Evolutionary conservation across 805 yeast species (phyloP), one percentile per base, ranked within the genome.

Genomic region (Candida andamanensis): DNA sequence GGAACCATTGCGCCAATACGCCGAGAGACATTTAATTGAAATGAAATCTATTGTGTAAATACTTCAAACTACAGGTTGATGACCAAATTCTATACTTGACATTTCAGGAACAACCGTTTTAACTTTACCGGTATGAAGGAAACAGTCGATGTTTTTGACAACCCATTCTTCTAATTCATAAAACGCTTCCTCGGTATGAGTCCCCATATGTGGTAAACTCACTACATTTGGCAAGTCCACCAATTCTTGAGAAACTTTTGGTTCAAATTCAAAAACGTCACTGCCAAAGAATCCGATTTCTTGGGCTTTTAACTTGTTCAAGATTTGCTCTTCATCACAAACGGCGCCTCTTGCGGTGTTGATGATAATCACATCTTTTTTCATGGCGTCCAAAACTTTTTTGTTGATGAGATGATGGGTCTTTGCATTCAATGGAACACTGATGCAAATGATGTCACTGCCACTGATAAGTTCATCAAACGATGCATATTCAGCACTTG

Each of bases 341-440:
- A 87, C 77, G 3, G 90, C 81, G 13, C 97, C 97, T 49, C 97
- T 74, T 5, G 95, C 92, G 9, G 95, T 85, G 60, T 87, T 87
- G 24, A 85, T 78, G 17, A 80, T 60, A 11, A 83, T 76, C 20
- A 79, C 87, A 24, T 87, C 92, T 36, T 76, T 75, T 56, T 87
- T 87, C 84, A 83, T 78, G 56, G 79, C 74, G 15, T 58, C 50
- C 33, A 87, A 69, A 2, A 78, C 63, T 9, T 69, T 78, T 28
- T 63, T 69, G 56, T 80, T 70, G 52, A 87, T 67, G 28, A 77
- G 63, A 53, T 87, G 95, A 37, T 63, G 73, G 1, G 97, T 87
- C 23, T 72, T 52, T 12, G 72, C 49, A 56, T 83, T 86, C 54
- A 85, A 70, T 24, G 96, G 97, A 30, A 87, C 67, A 47, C 81